Base-by-base conservation (phyloP, 2,329 filamentous ascomycete genomes). In the Chaetomiaceae sp. region DNA sequence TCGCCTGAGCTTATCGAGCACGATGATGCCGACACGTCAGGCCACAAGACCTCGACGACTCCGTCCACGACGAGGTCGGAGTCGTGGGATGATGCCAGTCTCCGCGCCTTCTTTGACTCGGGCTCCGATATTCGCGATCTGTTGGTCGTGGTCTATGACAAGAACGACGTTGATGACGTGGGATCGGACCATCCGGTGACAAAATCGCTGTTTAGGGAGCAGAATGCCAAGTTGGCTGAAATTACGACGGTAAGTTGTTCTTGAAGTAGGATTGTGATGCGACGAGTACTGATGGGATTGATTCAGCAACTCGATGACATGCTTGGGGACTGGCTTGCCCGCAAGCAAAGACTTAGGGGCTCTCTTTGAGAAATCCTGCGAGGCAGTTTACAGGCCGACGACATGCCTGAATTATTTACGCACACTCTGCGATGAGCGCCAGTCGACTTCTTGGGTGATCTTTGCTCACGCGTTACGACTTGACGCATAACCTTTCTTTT, bases 81-180 rank as follows among this genome's bases (percentile, higher is more conserved):
- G 30, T 81, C 84, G 0, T 99, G 94, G 94, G 92, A 90, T 57
- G 92, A 97, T 68, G 78, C 84, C 51, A 89, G 84, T 62, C 79
- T 99, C 25, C 84, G 90, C 55, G 86, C 88, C 13, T 99, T 96
- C 71, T 87, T 97, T 64, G 92, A 97, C 61, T 90, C 94, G 61
- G 84, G 89, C 56, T 85, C 85, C 30, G 90, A 96, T 58, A 90
- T 99, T 61, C 83, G 89, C 46, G 92, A 99, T 67, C 80, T 97
- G 66, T 78, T 97, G 47, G 80, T 91, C 33, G 87, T 99, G 56
- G 90, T 99, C 25, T 91, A 96, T 66, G 91, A 97, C 71, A 96
- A 91, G 68, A 87, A 84, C 13, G 88, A 91, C 54, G 84, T 95
- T 14, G 80, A 84, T 37, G 87, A 90, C 16, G 88, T 86, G 7